Evolutionary conservation across 2,329 filamentous ascomycete species (phyloP), one percentile per base, ranked within the genome.

Genomic region (Apiospora sp.): DNA sequence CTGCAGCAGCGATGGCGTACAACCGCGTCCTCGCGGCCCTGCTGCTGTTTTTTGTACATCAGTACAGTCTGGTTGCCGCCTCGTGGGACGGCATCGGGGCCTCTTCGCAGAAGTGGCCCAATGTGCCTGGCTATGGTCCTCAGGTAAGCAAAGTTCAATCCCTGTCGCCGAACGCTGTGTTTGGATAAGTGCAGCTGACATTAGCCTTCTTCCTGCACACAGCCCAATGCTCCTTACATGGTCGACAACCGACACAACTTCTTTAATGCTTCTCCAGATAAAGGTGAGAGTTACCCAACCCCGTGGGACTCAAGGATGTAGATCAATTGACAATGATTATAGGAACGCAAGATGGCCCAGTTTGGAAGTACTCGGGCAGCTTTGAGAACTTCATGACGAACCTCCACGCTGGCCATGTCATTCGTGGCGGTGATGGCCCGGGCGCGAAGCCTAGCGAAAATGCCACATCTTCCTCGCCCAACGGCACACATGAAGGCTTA

Each of bases 221-320:
- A 75, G 74, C 72, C 73, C 8, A 67, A 67, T 7, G 71, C 72
- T 19, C 37, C 75, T 1, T 77, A 77, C 54, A 77, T 77, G 76
- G 75, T 77, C 0, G 75, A 77, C 43, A 75, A 77, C 27, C 54
- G 48, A 12, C 30, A 74, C 37, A 75, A 77, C 72, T 77, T 75
- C 73, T 77, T 73, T 54, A 64, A 75, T 8, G 43, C 69, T 14
- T 75, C 75, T 4, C 76, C 76, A 14, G 74, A 76, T 46, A 74
- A 73, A 71, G 76, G 76, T 58, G 41, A 34, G 74, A n/a, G 16
- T 7, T n/a, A 4, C 2, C 0, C 1, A 22, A 44, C 16, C 8
- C 6, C 3, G 41, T 12, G 10, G 7, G 3, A 4, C 27, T 16
- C 12, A 1, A 2, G 3, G 19, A 8, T 10, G 8, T 8, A 3